Percentiles rank a stretch among this genome's conserved stretches.
Conservation (phyloP, 2,329 filamentous ascomycete species). For the Incumbomyces delicatus region DNA sequence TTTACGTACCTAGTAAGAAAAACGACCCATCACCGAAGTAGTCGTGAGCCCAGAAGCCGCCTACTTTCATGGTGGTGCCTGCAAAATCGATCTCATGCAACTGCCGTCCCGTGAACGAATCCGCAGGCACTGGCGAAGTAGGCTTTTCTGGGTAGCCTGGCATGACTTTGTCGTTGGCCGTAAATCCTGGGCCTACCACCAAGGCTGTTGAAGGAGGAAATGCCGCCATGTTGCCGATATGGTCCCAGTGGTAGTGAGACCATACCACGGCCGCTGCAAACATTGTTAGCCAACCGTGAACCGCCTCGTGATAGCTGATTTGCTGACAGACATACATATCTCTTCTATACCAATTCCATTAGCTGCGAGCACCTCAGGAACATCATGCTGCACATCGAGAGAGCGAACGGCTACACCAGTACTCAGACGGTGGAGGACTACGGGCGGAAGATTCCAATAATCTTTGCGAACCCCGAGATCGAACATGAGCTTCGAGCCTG, state of each 20-base stretch:
- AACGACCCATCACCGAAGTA: conserved; percentile 35
- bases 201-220: conserved; percentile 40
- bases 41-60: conserved; percentile 31
- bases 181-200: conserved; percentile 46
- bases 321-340: conserved; percentile 14
- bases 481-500: conserved; percentile 18
- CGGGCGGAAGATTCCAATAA: conserved; percentile 17
- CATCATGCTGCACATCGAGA: too few relatives aligned
- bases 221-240: conserved; percentile 40
- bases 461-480: conserved; percentile 27
- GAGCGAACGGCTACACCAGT: too few relatives aligned
- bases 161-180: conserved; percentile 31
- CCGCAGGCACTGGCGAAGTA: conserved; percentile 27
- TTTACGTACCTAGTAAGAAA: conserved; percentile 34
- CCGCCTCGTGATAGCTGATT: conserved; percentile 12
- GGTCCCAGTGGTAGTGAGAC: conserved; percentile 29
- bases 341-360: too few relatives aligned
- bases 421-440: conserved; percentile 7
- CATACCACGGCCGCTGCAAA: conserved; percentile 11
- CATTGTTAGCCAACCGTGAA: conserved; percentile 7
- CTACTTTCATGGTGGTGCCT: conserved; percentile 16
- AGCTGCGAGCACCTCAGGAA: too few relatives aligned
- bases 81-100: conserved; percentile 18
- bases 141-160: conserved; percentile 39
- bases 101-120: conserved; percentile 24